Base-by-base conservation (phyloP, 768 basidiomycete genomes). In the Agaricus sinodeliciosus region DNA sequence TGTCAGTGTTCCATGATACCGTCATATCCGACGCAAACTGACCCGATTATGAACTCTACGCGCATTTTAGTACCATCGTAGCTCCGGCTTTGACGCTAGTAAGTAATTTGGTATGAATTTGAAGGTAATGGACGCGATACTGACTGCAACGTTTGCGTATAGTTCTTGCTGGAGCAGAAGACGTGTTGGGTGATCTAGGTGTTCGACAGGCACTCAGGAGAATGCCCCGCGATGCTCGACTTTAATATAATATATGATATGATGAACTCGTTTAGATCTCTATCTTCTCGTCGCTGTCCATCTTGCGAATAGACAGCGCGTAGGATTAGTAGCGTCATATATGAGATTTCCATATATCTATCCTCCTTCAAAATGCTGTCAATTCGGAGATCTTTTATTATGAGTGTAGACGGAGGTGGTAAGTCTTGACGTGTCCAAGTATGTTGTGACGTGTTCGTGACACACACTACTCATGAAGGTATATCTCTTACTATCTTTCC, bases 31-130 rank as follows among this genome's bases (percentile, higher is more conserved):
- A 45, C 40, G 27, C 27, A 31, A 31, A 5, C 16, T 27, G 3
- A 7, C 4, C 15, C 43, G n/a, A 43, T 26, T 19, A 18, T 43
- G 43, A 28, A 46, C 43, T 36, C n/a, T 19, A 35, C 28, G 18
- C 16, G n/a, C 25, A 19, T 41, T 55, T 43, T 59, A 90, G 87
- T 91, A 84, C 60, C 88, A 90, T 62, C 81, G 87, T 52, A 90
- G 88, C 2, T 86, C 87, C 11, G 82, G 85, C 3, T 92, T 88
- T 65, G 90, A 92, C 61, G 82, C 89, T 2, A 89, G 76, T 78
- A 58, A 67, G 74, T 69, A 19, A 54, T 51, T 60, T 27, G 34
- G 42, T n/a, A 31, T 47, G 45, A 41, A 50, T 44, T 43, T 15
- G 44, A 25, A 36, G 34, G 18, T 11, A 34, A 19, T 27, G 13